phyloP scores from a whole-genome alignment of 495 filamentous ascomycete genomes.

The Penicillium goetzii region DNA sequence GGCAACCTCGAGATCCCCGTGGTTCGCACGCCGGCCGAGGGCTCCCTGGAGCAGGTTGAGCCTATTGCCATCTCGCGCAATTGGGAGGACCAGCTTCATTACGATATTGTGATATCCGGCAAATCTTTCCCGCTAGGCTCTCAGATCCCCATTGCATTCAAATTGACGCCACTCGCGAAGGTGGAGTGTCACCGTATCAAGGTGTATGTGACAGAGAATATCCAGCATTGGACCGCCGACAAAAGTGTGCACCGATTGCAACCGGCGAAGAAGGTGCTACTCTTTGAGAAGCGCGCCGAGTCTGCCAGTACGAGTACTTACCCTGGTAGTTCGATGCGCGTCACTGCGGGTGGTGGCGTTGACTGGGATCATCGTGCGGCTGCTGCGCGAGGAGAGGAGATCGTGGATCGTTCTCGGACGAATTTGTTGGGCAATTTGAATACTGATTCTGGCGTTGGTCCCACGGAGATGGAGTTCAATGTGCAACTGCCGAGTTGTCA shows the following conservation, averaged over 20 bases:
- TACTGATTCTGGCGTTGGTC: constrained; percentile 69
- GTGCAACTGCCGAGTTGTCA: constrained; percentile 93
- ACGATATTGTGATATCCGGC: constrained; percentile 97
- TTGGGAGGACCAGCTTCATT: constrained; percentile 98
- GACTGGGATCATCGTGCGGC: constrained; percentile 63
- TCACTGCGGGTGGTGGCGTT: constrained; percentile 81
- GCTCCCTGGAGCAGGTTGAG: constrained; percentile 90
- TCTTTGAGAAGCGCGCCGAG: constrained; percentile 92
- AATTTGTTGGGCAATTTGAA: constrained; percentile 84
- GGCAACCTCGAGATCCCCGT: constrained; percentile 84
- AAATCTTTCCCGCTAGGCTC: constrained; percentile 95
- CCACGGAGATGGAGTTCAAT: constrained; percentile 96
- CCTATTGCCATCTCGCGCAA: constrained; percentile 96
- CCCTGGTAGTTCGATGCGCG: constrained; percentile 74
- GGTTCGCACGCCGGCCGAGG: constrained; percentile 86
- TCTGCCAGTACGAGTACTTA: constrained; percentile 76
- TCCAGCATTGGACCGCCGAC: constrained; percentile 90
- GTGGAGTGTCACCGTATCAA: constrained; percentile 97
- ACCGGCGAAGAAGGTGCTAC: constrained; percentile 76
- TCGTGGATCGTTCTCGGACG: constrained; percentile 55
- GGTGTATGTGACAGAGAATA: constrained; percentile 90
- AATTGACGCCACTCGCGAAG: constrained; percentile 93
- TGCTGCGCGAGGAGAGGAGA: constrained; percentile 62
- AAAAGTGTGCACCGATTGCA: constrained; percentile 88
- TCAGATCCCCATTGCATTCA: constrained; percentile 96